A percentile compares a stretch with the other conserved stretches of the same genome.
Conservation (phyloP, 1,139 yeast species). For the Lodderomyces margitis region DNA sequence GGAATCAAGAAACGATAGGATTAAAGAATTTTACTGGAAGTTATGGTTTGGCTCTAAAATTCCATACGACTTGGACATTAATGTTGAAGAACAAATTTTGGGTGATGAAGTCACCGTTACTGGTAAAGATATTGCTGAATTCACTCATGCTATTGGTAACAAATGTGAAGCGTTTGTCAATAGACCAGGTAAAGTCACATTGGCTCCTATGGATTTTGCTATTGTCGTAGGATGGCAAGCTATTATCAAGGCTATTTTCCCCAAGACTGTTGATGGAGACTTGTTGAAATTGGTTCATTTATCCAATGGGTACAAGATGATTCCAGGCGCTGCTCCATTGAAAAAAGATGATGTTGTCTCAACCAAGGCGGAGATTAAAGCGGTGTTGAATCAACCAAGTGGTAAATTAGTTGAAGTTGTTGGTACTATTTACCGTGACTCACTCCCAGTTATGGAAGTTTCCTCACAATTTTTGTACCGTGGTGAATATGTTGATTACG, state of each 20-base stretch:
- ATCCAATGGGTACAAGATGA: slow-evolving; percentile 92
- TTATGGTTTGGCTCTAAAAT: slow-evolving; percentile 82
- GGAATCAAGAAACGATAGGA: slow-evolving; percentile 88
- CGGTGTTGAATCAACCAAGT: slow-evolving; percentile 85
- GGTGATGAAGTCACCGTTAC: slow-evolving; percentile 73
- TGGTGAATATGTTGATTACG: slow-evolving; percentile 83
- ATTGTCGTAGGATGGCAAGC: slow-evolving; percentile 99
- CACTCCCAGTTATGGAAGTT: slow-evolving; percentile 86
- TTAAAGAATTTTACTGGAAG: slow-evolving; percentile 96
- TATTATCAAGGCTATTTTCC: slow-evolving; percentile 95
- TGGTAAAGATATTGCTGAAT: slow-evolving; percentile 79
- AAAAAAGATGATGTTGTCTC: slow-evolving; percentile 84
- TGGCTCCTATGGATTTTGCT: slow-evolving; percentile 99
- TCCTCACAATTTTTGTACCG: slow-evolving; percentile 95
- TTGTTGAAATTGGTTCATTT: slow-evolving; percentile 89
- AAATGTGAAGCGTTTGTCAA: slow-evolving; percentile 93
- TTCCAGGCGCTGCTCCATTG: slow-evolving; percentile 88
- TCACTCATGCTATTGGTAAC: slow-evolving; percentile 96
- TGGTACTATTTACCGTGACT: slow-evolving; percentile 80
- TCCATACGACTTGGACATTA: slow-evolving; percentile 61
- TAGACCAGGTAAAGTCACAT: slow-evolving; percentile 78
- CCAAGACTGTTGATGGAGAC: slow-evolving; percentile 94
- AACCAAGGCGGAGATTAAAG: slow-evolving; percentile 79
- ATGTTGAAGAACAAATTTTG: slow-evolving; percentile 65
- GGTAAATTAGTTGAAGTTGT: slow-evolving; percentile 96